A percentile compares a stretch with the other conserved stretches of the same genome.
Conservation (phyloP, 805 yeast genomes). For the Candida glaebosa region DNA sequence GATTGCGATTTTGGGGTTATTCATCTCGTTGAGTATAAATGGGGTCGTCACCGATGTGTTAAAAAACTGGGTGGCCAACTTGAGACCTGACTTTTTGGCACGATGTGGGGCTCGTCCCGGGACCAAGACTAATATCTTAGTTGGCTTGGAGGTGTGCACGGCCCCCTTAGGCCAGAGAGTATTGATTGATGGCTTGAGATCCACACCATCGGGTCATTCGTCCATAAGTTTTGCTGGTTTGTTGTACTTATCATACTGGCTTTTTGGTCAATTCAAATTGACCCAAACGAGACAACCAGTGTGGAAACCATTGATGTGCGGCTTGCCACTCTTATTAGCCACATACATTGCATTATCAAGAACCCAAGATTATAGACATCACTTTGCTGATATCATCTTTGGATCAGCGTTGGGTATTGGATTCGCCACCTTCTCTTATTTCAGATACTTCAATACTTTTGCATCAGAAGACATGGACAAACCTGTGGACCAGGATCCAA, state of each 20-base stretch:
- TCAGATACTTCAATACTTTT: conserved; percentile 23
- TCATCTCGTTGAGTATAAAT: conserved; percentile 23
- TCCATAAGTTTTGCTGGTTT: conserved; percentile 51
- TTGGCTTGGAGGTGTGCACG: conserved; percentile 27
- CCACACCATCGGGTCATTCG: conserved; percentile 59
- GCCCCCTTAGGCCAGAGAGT: conserved; percentile 26
- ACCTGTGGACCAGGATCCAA: conserved; percentile 14
- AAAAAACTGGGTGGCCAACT: conserved; percentile 32
- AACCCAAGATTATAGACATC: conserved; percentile 37
- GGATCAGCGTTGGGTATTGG: conserved; percentile 31
- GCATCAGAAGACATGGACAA: conserved; percentile 9
- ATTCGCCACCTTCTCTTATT: conserved; percentile 24
- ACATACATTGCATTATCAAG: conserved; percentile 30
- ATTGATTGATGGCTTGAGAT: conserved; percentile 50
- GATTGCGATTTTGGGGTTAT: conserved; percentile 27
- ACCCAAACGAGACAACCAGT: conserved; percentile 15
- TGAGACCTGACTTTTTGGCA: conserved; percentile 33
- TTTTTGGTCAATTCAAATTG: conserved; percentile 39
- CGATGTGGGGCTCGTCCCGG: conserved; percentile 28
- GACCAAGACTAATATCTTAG: conserved; percentile 22
- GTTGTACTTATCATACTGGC: conserved; percentile 45
- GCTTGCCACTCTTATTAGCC: conserved; percentile 24
- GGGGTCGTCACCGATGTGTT: conserved; percentile 36
- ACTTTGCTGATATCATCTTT: conserved; percentile 30
- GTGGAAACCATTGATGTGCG: conserved; percentile 15